Evolutionary conservation across 306 rosid species (phyloP), one percentile per base, ranked within the genome.

Genomic region (Cajanus cajan): DNA sequence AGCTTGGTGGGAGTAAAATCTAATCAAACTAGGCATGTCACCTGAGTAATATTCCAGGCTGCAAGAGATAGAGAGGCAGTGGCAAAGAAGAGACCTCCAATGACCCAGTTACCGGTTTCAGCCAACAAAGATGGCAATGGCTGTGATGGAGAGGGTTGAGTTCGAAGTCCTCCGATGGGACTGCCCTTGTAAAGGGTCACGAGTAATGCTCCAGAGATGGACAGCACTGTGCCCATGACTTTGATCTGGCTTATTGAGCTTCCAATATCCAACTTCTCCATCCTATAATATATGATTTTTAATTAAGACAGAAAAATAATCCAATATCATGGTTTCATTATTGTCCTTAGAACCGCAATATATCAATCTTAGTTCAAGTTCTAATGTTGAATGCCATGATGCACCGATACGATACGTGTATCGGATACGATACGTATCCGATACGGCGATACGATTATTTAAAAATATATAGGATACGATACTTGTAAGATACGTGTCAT

Each of bases 161-260:
- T 39, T 25, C 73, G 61, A 5, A 41, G 11, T 52, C 59, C 19
- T 14, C 11, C 21, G 81, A 89, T 76, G 50, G 90, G 36, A 15
- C 84, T 78, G 1, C 92, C 94, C 74, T 88, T 91, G 89, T 86
- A 52, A 88, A 84, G 69, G 76, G 85, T 87, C 18, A 84, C 83
- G 0, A 82, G 22, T 22, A 84, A 76, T 82, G 90, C 88, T 79
- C 88, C 90, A 12, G 84, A 44, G 72, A 87, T 82, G 12, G 90
- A 84, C 73, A 87, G 50, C 65, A 79, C 44, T 40, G 86, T 64
- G 36, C 88, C 88, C 48, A 76, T 40, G 7, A 84, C 63, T 66
- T 82, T 84, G 81, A 82, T 71, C 76, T 76, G 85, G 83, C 83
- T 82, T 72, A 81, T 73, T 52, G 81, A 59, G 81, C 86, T 87